phyloP scores from a whole-genome alignment of 176 grass and related monocot genomes.

The Phoenix dactylifera region DNA sequence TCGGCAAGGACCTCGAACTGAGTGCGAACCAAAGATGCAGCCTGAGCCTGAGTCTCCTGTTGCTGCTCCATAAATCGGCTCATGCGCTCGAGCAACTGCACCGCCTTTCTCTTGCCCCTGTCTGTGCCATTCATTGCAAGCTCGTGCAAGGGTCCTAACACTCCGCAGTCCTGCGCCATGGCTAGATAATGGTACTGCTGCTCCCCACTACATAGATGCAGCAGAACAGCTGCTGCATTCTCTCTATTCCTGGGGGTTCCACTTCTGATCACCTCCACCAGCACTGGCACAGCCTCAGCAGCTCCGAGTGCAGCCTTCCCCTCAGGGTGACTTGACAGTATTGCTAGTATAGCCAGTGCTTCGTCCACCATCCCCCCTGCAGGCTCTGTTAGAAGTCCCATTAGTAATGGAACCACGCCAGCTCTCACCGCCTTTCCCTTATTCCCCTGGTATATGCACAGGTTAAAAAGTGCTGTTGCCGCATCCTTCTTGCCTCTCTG shows the following conservation, averaged over 20 bases:
- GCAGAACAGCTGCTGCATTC: slow-evolving; percentile 73
- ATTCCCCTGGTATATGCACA: slow-evolving; percentile 96
- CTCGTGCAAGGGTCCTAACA: slow-evolving; percentile 61
- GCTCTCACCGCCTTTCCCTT: slow-evolving; percentile 71
- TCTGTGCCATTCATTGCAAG: slow-evolving; percentile 58
- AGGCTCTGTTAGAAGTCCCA: slow-evolving; percentile 60
- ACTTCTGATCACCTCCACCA: slow-evolving; percentile 59
- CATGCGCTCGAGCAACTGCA: slow-evolving; percentile 65
- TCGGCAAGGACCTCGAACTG: slow-evolving; percentile 20
- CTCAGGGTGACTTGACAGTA: slow-evolving; percentile 75
- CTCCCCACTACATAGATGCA: slow-evolving; percentile 64
- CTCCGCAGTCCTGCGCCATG: slow-evolving; percentile 38
- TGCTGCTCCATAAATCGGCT: slow-evolving; percentile 66
- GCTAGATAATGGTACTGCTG: slow-evolving; percentile 35
- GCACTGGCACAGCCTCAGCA: slow-evolving; percentile 59
- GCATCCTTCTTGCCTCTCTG: slow-evolving; percentile 87
- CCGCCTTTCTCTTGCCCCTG: slow-evolving; percentile 72
- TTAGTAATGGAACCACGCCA: slow-evolving; percentile 75
- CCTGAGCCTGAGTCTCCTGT: slow-evolving; percentile 40
- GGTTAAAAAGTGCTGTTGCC: slow-evolving; percentile 84
- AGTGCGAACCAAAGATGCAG: slow-evolving; percentile 2
- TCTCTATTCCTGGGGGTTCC: slow-evolving; percentile 75
- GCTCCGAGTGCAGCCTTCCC: slow-evolving; percentile 63
- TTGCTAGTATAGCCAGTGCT: slow-evolving; percentile 76
- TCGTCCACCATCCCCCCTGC: slow-evolving; percentile 61